Conservation (phyloP, 345 rosid species). For the Eutrema heterophyllum region DNA sequence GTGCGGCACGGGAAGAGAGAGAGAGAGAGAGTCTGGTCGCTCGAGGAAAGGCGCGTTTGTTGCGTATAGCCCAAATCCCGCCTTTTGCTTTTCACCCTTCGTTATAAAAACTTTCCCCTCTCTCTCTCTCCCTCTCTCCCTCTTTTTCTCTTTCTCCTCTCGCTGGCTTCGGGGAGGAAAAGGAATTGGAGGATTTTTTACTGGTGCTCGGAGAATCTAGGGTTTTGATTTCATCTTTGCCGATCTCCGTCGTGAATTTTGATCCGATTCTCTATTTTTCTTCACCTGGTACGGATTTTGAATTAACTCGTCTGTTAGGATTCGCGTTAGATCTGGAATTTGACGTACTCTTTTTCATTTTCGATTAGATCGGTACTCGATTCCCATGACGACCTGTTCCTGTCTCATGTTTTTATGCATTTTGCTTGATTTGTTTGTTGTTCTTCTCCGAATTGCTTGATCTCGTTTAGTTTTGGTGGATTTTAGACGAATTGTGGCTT, state of each 20-base stretch:
- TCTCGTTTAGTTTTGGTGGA: slow-evolving; percentile 7
- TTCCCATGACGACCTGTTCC: background rate
- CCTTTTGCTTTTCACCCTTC: slow-evolving; percentile 34
- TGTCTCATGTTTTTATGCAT: background rate
- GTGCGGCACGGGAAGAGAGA: background rate
- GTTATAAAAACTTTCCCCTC: slow-evolving; percentile 2
- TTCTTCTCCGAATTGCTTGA: background rate
- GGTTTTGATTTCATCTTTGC: background rate
- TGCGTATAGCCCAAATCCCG: slow-evolving; percentile 29
- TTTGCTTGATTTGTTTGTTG: background rate
- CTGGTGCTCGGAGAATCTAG: slow-evolving; percentile 16
- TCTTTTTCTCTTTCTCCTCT: background rate
- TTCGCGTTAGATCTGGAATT: slow-evolving; percentile 28
- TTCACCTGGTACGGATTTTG: slow-evolving; percentile 8
- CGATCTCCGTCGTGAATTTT: slow-evolving; percentile 5
- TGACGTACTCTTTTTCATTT: background rate
- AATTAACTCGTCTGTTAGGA: background rate
- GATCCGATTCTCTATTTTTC: background rate
- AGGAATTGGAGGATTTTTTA: background rate
- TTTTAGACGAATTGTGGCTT: slow-evolving; percentile 1
- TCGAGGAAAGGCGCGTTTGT: slow-evolving; percentile 19
- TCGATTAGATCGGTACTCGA: slow-evolving; percentile 18
- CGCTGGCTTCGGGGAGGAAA: slow-evolving; percentile 6
- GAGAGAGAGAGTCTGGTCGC: background rate
- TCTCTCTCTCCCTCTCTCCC: background rate